A percentile compares a stretch with the other conserved stretches of the same genome.
These are phyloP conservation scores for Aspergillus sp. DNA, from an alignment of 2,329 filamentous ascomycete species.

Conservation along the genomic window DNA sequence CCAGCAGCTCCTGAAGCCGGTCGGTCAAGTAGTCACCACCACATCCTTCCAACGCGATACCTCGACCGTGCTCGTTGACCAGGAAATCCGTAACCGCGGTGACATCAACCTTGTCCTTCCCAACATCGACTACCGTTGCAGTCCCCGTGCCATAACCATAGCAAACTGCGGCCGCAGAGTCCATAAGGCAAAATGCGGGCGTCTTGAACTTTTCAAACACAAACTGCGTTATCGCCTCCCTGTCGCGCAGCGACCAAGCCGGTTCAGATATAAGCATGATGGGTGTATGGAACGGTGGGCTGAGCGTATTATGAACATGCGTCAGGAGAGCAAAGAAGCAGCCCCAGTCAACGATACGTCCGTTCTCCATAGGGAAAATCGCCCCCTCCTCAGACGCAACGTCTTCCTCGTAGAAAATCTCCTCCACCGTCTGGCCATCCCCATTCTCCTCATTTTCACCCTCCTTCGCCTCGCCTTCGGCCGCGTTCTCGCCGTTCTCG, in stretches of 20 bases:
- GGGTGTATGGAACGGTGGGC: constrained; percentile 89
- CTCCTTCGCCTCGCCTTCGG: constrained; percentile 21
- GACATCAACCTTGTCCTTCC: constrained; percentile 87
- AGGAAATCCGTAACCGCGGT: constrained; percentile 84
- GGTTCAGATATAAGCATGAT: constrained; percentile 88
- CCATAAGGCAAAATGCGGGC: constrained; percentile 85
- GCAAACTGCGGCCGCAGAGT: constrained; percentile 78
- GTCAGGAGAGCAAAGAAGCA: constrained; percentile 92
- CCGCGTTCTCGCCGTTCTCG: constrained; percentile 22
- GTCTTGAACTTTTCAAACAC: constrained; percentile 97
- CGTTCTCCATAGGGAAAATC: constrained; percentile 79
- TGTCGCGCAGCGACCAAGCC: constrained; percentile 84
- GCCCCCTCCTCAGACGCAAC: constrained; percentile 84
- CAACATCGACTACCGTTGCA: constrained; percentile 87
- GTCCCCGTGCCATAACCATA: constrained; percentile 79
- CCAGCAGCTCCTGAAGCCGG: constrained; percentile 66
- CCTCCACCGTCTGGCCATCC: constrained; percentile 40
- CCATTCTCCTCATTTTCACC: constrained; percentile 21
- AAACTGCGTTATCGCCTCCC: constrained; percentile 86
- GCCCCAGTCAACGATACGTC: constrained; percentile 83
- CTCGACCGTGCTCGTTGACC: constrained; percentile 67
- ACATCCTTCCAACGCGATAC: constrained; percentile 63
- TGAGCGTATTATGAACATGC: constrained; percentile 85
- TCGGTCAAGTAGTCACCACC: constrained; percentile 87
- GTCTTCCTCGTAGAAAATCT: constrained; percentile 79